Conservation (phyloP, 768 basidiomycete genomes). For the Tricholoma hemisulphureum region DNA sequence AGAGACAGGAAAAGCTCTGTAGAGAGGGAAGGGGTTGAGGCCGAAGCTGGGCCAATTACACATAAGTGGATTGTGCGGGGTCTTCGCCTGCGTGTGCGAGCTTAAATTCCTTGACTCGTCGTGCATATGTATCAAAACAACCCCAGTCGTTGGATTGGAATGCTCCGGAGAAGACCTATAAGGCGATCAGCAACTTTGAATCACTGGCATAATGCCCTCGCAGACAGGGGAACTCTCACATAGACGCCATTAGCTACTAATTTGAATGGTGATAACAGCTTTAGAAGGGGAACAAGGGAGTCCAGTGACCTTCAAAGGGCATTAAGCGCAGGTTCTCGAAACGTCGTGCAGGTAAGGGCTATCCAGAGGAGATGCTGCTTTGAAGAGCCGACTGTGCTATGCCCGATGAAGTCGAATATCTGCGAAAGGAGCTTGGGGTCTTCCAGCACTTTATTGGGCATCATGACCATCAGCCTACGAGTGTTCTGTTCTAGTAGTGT, state of each 20-base stretch:
- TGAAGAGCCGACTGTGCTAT: neutral
- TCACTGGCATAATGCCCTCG: neutral
- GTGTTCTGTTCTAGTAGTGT: neutral
- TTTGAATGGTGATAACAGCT: conserved; percentile 4
- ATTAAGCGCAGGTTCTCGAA: conserved; percentile 10
- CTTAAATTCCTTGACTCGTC: neutral
- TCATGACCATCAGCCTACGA: neutral
- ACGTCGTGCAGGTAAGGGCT: conserved; percentile 9
- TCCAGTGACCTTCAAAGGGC: conserved; percentile 9
- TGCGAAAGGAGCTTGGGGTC: neutral
- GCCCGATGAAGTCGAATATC: neutral
- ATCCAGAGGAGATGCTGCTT: conserved; percentile 3
- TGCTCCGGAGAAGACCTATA: conserved; percentile 4
- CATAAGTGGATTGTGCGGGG: neutral
- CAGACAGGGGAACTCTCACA: neutral
- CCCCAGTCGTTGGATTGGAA: conserved; percentile 1
- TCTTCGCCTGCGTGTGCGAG: neutral
- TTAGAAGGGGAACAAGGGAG: conserved; percentile 7
- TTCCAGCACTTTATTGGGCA: neutral
- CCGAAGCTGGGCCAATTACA: neutral
- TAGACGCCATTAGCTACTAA: conserved; percentile 6
- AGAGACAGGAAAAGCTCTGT: neutral
- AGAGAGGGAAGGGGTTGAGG: conserved; percentile 4
- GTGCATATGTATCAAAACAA: conserved; percentile 1
- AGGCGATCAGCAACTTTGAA: neutral